Evolutionary conservation across 2,329 filamentous ascomycete species (phyloP).

Genomic region (Nemania bipapillata): DNA sequence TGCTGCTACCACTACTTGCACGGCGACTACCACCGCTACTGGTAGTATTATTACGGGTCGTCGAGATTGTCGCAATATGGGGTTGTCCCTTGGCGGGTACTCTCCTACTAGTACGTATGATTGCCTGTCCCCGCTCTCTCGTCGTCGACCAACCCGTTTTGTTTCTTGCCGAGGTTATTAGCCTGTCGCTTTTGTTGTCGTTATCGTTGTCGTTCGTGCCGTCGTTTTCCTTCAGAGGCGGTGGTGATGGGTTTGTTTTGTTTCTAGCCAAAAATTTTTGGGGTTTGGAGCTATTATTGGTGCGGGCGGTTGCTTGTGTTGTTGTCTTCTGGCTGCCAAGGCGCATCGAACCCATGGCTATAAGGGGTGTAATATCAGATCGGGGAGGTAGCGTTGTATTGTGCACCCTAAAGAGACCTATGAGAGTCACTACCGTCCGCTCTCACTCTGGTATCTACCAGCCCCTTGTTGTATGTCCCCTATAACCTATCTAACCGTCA

Average conservation of each 20-base stretch:
- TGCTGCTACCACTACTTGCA: neutral
- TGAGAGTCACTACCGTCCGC: neutral
- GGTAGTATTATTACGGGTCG: constrained; percentile 27
- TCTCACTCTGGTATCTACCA: neutral
- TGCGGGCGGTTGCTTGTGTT: neutral
- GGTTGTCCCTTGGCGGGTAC: constrained; percentile 23
- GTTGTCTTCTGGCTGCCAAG: constrained; percentile 30
- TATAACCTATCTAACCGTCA: neutral
- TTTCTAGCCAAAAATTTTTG: constrained; percentile 20
- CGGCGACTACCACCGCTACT: neutral
- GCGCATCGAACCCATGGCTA: constrained; percentile 22
- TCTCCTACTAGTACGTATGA: constrained; percentile 12
- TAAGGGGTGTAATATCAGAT: neutral
- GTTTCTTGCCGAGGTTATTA: neutral
- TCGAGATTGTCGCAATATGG: constrained; percentile 37
- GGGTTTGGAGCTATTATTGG: constrained; percentile 20
- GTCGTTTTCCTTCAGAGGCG: neutral
- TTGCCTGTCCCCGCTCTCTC: constrained; percentile 27
- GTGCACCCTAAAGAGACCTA: neutral
- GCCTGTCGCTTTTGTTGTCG: neutral
- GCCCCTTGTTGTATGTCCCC: neutral
- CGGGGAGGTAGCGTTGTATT: neutral
- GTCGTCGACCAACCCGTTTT: constrained; percentile 20
- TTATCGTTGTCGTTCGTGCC: neutral
- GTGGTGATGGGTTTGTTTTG: constrained; percentile 26